These are phyloP conservation scores for Rhodotorula toruloides DNA, from an alignment of 768 basidiomycete species.

Conservation along the genomic window DNA sequence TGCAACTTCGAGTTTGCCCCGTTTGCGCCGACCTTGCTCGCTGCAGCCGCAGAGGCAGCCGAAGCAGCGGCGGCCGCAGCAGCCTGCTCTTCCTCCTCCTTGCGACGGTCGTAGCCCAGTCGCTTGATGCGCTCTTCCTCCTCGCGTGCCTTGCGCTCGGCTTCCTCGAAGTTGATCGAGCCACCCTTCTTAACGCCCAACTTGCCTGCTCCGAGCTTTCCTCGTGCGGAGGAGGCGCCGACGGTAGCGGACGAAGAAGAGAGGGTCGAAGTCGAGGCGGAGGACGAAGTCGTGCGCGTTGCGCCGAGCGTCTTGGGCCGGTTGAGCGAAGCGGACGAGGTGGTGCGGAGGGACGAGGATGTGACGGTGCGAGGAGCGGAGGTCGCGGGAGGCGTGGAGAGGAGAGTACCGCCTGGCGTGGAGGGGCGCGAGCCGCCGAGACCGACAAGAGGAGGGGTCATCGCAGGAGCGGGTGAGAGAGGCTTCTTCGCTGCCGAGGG, in stretches of 20 bases:
- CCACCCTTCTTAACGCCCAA: slow-evolving; percentile 81
- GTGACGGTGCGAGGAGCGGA: slow-evolving; percentile 49
- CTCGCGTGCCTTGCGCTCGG: slow-evolving; percentile 79
- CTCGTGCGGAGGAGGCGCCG: slow-evolving; percentile 23
- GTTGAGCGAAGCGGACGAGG: slow-evolving; percentile 41
- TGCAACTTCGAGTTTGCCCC: background rate
- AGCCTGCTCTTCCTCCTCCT: slow-evolving; percentile 66
- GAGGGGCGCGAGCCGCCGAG: slow-evolving; percentile 21
- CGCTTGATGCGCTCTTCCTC: slow-evolving; percentile 89
- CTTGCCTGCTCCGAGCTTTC: slow-evolving; percentile 53
- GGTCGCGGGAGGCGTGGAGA: slow-evolving; percentile 9
- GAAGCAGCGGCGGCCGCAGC: slow-evolving; percentile 43
- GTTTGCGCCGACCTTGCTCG: slow-evolving; percentile 11
- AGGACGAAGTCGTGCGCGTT: slow-evolving; percentile 14
- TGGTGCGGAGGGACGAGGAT: slow-evolving; percentile 48
- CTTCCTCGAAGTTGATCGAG: slow-evolving; percentile 85
- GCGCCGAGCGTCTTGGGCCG: slow-evolving; percentile 32
- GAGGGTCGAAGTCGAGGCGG: background rate
- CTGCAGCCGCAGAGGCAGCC: slow-evolving; percentile 40
- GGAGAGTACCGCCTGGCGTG: slow-evolving; percentile 10
- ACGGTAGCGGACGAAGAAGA: background rate
- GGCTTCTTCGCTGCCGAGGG: slow-evolving; percentile 43
- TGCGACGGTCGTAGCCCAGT: slow-evolving; percentile 80
- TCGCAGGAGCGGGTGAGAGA: slow-evolving; percentile 43
- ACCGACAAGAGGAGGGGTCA: slow-evolving; percentile 45